A percentile compares a stretch with the other conserved stretches of the same genome.
These are phyloP conservation scores for Jasminum sambac DNA, from an alignment of 257 asterid genomes.

Conservation along the genomic window DNA sequence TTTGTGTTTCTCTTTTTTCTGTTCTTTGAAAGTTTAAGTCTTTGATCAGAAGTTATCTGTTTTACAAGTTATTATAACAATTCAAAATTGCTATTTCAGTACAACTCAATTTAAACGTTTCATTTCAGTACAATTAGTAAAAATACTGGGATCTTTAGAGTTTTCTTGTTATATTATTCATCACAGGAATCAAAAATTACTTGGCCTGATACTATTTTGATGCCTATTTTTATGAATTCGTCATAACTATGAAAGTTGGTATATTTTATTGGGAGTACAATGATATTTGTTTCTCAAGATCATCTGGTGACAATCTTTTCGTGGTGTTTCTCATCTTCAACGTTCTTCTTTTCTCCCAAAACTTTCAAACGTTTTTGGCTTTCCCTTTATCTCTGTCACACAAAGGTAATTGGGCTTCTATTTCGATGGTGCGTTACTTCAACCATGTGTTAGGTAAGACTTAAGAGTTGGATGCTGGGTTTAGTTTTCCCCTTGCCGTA, in stretches of 20 bases:
- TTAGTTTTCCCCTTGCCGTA: neutral
- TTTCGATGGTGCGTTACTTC: constrained; percentile 24
- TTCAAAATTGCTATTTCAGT: neutral
- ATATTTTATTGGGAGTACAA: neutral
- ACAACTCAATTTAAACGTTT: neutral
- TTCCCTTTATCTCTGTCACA: neutral
- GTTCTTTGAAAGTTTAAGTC: neutral
- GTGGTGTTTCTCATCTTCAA: neutral
- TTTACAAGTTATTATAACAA: neutral
- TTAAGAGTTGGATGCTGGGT: constrained; percentile 38
- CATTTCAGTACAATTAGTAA: neutral
- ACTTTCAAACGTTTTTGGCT: neutral
- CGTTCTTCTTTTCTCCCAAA: neutral
- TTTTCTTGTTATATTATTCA: neutral
- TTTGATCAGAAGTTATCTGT: constrained; percentile 6
- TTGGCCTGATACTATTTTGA: neutral
- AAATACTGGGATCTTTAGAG: neutral
- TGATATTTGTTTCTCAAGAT: neutral
- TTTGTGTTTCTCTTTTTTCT: neutral
- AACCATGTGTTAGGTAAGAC: constrained; percentile 32
- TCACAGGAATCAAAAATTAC: neutral
- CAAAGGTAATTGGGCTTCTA: neutral
- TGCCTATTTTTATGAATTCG: neutral
- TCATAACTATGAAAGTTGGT: neutral
- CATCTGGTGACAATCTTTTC: neutral